Base-by-base conservation (phyloP, 2,329 filamentous ascomycete genomes). In the Diaporthe citriasiana region DNA sequence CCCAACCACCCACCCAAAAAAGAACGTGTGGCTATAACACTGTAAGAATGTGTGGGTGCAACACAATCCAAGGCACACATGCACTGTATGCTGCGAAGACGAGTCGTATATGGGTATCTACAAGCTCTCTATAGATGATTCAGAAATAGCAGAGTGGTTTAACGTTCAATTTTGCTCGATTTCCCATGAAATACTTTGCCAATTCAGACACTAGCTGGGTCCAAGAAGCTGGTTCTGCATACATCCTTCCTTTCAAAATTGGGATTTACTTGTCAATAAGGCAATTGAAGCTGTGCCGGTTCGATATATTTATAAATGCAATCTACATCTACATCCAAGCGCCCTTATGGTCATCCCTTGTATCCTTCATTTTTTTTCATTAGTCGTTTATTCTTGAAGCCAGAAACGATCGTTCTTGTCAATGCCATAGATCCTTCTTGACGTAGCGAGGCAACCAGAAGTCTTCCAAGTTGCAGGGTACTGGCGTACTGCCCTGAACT, bases 281-380 rank as follows among this genome's bases (percentile, higher is more conserved):
- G 19, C 10, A 4, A 59, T 7, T 40, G 8, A 17, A 15, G 4
- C 35, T 59, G 22, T 59, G 33, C 55, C 33, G 17, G n/a, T 30
- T 33, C 25, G 10, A 22, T 7, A 45, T 50, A 35, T 47, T 13
- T 45, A n/a, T n/a, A 19, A n/a, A 33, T 47, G 42, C 27, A 47
- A 22, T 65, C 42, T 66, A 66, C 42, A 38, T 66, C 19, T 66
- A 66, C 60, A 66, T 30, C 42, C 30, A 50, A 38, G 45, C 60
- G 8, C 42, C 38, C 45, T 50, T 13, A 25, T 30, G 10, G 33
- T 63, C 47, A 30, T 45, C 9, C 59, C 38, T 30, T 60, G 7
- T 10, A 22, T 50, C 2, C 22, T 35, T 66, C 42, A 17, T 66
- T 38, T 19, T 38, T 19, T 30, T 25, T 66, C 60, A 51, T 51